phyloP scores from a whole-genome alignment of 192 early-diverging fungal species.

The Geranomyces michiganensis region DNA sequence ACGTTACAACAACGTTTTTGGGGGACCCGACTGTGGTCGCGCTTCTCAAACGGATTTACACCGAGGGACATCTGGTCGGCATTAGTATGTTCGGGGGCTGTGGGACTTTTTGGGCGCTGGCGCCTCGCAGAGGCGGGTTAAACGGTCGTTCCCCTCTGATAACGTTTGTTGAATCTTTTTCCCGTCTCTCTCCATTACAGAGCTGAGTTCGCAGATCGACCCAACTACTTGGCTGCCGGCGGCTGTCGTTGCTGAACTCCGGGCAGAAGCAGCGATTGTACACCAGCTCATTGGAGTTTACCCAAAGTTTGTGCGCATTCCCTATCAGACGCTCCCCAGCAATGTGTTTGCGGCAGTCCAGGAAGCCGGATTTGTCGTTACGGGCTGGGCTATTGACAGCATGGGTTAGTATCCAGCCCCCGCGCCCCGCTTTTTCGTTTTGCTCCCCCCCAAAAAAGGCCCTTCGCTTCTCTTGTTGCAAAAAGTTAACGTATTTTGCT shows the following conservation, averaged over 20 bases:
- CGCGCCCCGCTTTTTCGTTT: too few relatives aligned
- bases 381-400: conserved; percentile 2
- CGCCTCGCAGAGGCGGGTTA: too few relatives aligned
- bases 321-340: neutral
- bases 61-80: neutral
- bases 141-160: too few relatives aligned
- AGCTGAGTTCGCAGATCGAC: too few relatives aligned
- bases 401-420: too few relatives aligned
- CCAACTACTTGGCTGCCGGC: too few relatives aligned
- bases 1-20: neutral
- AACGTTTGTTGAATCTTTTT: too few relatives aligned
- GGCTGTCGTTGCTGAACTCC: neutral
- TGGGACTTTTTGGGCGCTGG: too few relatives aligned
- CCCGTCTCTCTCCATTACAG: too few relatives aligned
- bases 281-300: neutral
- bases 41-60: neutral
- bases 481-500: too few relatives aligned
- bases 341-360: neutral
- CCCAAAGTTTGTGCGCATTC: neutral
- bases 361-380: neutral
- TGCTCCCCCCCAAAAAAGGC: too few relatives aligned
- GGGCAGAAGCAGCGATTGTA: neutral
- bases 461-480: too few relatives aligned
- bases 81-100: neutral
- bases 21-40: neutral